Base-by-base conservation (phyloP, 495 filamentous ascomycete genomes). In the Tuber indicum region DNA sequence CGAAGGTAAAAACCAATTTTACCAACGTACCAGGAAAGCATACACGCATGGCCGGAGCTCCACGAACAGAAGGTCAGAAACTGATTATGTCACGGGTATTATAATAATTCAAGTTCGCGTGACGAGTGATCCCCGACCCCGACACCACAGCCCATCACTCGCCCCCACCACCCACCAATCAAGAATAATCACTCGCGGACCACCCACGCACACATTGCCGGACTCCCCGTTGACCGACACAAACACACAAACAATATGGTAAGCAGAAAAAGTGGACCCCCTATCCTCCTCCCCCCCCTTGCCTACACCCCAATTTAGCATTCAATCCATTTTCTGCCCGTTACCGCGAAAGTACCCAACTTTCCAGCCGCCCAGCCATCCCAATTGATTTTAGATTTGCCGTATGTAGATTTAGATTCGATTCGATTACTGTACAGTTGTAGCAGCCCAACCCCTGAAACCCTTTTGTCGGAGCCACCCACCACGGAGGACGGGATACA, bases 61-160 rank as follows among this genome's bases (percentile, higher is more conserved):
- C 10, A 62, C 10, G n/a, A 32, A 32, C 52, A 3, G 14, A 32
- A 62, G 26, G 12, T 16, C 26, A 32, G 10, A n/a, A 66, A 36
- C 5, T 26, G 5, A 19, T 32, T 4, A 66, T 66, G 2, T 14
- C 14, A 16, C 0, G 10, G 17, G 0, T 9, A 26, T 9, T n/a
- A 26, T 5, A 66, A 19, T 1, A n/a, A 66, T 66, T 66, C 58
- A 17, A 17, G 32, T 66, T 66, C 6, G 58, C 58, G 32, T 17
- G 32, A 7, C 58, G 58, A 66, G 58, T 66, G 58, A 66, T 36
- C 26, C 58, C 26, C 3, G 7, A 66, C 32, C 14, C 26, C 26
- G 32, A 66, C 58, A 36, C 58, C 58, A 66, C 16, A 66, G 16
- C 58, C 58, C 58, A 66, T 66, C 58, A 66, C 58, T 66, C 58